phyloP scores from a whole-genome alignment of 306 rosid genomes.

The Senna tora region DNA sequence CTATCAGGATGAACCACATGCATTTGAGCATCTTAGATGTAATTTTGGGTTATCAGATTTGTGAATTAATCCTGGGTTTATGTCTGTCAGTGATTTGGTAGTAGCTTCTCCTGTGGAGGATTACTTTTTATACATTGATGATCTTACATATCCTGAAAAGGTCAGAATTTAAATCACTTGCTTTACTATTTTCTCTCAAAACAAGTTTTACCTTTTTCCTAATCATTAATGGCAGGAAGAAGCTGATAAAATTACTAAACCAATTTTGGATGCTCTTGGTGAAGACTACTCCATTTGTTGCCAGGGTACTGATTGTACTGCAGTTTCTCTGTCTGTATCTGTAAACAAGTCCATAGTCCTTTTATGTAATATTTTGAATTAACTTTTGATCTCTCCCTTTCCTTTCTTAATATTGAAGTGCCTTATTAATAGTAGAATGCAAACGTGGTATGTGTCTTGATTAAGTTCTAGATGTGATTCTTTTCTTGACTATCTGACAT shows the following conservation, averaged over 20 bases:
- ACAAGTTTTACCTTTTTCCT: conserved; percentile 9
- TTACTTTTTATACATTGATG: conserved; percentile 82
- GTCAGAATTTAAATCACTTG: conserved; percentile 47
- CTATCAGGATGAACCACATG: conserved; percentile 26
- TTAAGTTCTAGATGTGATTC: conserved; percentile 4
- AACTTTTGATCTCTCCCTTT: not conserved
- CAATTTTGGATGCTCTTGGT: conserved; percentile 83
- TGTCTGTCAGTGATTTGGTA: conserved; percentile 84
- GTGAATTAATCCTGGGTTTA: conserved; percentile 30
- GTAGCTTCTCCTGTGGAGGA: conserved; percentile 97
- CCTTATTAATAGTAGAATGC: conserved; percentile 1
- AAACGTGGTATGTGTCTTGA: conserved; percentile 5
- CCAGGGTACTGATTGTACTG: conserved; percentile 60
- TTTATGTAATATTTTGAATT: conserved; percentile 4
- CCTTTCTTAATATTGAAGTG: conserved; percentile 18
- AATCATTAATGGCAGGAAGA: conserved; percentile 62
- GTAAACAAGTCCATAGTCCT: conserved; percentile 4
- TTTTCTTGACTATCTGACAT: not conserved
- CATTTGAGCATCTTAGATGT: conserved; percentile 11
- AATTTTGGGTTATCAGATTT: conserved; percentile 11
- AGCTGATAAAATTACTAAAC: conserved; percentile 73
- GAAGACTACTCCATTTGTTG: conserved; percentile 85
- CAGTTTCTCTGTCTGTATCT: conserved; percentile 17
- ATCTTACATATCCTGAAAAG: conserved; percentile 66
- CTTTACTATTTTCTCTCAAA: conserved; percentile 28